These are phyloP conservation scores for Agaricus blazei DNA, from an alignment of 768 basidiomycete genomes.

Conservation along the genomic window DNA sequence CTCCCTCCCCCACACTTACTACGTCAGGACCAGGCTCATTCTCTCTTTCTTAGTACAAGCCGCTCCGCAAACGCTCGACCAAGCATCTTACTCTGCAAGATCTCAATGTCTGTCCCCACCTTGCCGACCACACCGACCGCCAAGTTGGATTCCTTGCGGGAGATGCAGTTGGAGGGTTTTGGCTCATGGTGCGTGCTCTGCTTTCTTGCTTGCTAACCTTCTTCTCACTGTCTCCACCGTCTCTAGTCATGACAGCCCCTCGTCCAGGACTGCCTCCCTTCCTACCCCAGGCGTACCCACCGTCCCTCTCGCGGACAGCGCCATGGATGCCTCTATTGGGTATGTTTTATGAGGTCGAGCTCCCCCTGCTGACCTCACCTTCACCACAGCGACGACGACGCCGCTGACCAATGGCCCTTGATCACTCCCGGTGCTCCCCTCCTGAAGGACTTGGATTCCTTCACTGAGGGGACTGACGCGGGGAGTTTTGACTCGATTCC, in stretches of 20 bases:
- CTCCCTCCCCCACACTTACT: background rate
- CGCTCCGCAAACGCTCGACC: background rate
- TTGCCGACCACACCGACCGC: conserved; percentile 5
- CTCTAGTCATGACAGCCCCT: conserved; percentile 26
- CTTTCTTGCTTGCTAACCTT: background rate
- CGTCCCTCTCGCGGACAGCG: conserved; percentile 11
- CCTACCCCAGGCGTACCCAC: conserved; percentile 23
- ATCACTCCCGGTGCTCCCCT: conserved; percentile 39
- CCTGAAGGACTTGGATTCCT: conserved; percentile 53
- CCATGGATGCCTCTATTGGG: conserved; percentile 10
- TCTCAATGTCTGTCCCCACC: conserved; percentile 6
- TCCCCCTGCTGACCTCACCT: conserved; percentile 5
- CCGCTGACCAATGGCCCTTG: conserved; percentile 17
- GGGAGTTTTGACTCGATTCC: conserved; percentile 49
- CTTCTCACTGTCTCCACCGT: background rate
- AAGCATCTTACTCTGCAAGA: background rate
- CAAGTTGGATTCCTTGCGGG: conserved; percentile 10
- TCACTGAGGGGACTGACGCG: conserved; percentile 51
- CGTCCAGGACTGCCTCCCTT: conserved; percentile 26
- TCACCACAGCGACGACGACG: conserved; percentile 5
- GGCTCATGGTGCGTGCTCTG: conserved; percentile 8
- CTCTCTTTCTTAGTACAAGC: background rate
- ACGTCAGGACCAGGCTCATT: background rate
- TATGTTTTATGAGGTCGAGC: conserved; percentile 6
- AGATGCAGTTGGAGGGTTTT: conserved; percentile 11